These are phyloP conservation scores for Aspergillus luchuensis DNA, from an alignment of 2,329 filamentous ascomycete species.

Conservation along the genomic window DNA sequence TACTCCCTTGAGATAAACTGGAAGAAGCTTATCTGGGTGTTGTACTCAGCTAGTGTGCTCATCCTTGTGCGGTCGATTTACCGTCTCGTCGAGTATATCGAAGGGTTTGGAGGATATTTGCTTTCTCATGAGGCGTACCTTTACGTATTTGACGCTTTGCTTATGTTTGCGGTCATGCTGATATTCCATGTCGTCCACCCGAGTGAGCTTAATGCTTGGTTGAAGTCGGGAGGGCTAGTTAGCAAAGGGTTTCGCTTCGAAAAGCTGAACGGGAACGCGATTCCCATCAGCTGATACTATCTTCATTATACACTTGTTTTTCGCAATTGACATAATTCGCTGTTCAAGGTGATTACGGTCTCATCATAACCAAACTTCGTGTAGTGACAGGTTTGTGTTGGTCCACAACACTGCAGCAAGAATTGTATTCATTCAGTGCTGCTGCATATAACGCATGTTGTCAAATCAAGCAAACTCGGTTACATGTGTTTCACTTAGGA, in stretches of 20 bases:
- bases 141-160: not conserved
- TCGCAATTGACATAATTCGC: too few species aligned
- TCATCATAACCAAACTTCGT: too few species aligned
- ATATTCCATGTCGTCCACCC: slow-evolving; percentile 1
- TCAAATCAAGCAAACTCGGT: not conserved
- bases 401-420: too few species aligned
- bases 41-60: not conserved
- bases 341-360: too few species aligned
- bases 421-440: too few species aligned
- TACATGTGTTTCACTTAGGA: not conserved
- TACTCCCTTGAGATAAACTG: slow-evolving; percentile 2
- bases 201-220: slow-evolving; percentile 8
- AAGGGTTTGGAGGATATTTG: slow-evolving; percentile 5
- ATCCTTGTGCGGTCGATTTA: slow-evolving; percentile 7
- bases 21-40: not conserved
- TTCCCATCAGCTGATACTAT: not conserved
- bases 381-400: too few species aligned
- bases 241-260: slow-evolving; percentile 1
- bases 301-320: not conserved
- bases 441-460: too few species aligned
- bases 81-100: slow-evolving; percentile 4
- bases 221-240: not conserved
- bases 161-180: slow-evolving; percentile 5
- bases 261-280: not conserved
- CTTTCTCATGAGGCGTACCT: slow-evolving; percentile 2